Percentiles rank a stretch among this genome's conserved stretches.
Evolutionary conservation across 768 basidiomycete genomes (phyloP).

Genomic region (Kwoniella bestiolae): DNA sequence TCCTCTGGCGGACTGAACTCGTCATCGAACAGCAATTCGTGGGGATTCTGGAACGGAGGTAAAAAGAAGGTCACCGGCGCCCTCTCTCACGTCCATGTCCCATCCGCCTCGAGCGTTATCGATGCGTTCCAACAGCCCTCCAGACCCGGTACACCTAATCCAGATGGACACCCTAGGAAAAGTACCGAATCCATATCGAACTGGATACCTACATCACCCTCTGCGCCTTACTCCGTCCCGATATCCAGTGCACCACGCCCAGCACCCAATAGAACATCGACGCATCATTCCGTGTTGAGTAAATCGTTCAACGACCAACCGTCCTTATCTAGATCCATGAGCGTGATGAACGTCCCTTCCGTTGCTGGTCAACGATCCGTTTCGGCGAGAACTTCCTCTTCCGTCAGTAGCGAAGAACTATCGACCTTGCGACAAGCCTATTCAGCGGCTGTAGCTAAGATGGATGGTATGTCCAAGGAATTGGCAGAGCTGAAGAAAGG

Average conservation of each 20-base stretch:
- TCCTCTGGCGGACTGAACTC: not conserved
- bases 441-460: slow-evolving; percentile 33
- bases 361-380: slow-evolving; percentile 2
- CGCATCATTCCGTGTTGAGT: slow-evolving; percentile 9
- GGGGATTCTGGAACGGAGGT: slow-evolving; percentile 43
- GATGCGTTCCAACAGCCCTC: slow-evolving; percentile 14
- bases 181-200: slow-evolving; percentile 20
- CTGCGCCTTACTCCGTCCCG: not conserved
- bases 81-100: slow-evolving; percentile 27
- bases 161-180: slow-evolving; percentile 14
- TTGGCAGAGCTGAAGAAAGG: slow-evolving; percentile 51
- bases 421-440: slow-evolving; percentile 33
- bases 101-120: slow-evolving; percentile 25
- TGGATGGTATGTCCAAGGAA: slow-evolving; percentile 46
- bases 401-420: slow-evolving; percentile 32
- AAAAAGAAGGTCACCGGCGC: slow-evolving; percentile 47
- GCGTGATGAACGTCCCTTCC: slow-evolving; percentile 22
- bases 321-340: slow-evolving; percentile 23
- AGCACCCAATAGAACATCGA: not conserved
- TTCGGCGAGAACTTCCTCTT: not conserved
- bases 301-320: slow-evolving; percentile 16
- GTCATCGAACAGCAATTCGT: slow-evolving; percentile 13
- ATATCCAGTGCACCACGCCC: not conserved
- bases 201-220: slow-evolving; percentile 18
- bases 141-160: slow-evolving; percentile 25